Conservation (phyloP, 192 early-diverging fungal genomes). For the Linnemannia hyalina region DNA sequence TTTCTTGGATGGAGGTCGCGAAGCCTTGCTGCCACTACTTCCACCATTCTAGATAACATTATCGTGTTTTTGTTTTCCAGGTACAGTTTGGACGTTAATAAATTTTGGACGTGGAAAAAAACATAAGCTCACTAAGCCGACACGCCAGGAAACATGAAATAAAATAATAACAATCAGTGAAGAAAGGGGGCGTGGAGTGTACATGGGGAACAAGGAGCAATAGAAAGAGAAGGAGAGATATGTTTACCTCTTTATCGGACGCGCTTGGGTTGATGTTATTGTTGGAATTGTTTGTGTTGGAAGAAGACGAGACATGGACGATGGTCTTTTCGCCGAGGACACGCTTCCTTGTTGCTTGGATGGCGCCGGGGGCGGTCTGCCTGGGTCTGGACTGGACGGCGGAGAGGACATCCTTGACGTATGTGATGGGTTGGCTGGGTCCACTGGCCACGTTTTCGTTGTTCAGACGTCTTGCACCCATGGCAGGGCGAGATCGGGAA, state of each 20-base stretch:
- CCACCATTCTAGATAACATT: neutral
- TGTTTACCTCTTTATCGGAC: conserved; percentile 26
- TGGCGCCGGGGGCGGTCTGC: neutral
- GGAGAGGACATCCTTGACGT: conserved; percentile 31
- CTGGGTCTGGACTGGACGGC: conserved; percentile 15
- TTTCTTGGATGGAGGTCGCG: neutral
- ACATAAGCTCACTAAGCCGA: neutral
- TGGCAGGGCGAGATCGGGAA: conserved; percentile 20
- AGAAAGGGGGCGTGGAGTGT: neutral
- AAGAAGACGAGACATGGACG: neutral
- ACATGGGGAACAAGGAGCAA: neutral
- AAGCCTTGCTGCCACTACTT: neutral
- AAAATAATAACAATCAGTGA: neutral
- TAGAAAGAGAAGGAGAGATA: neutral
- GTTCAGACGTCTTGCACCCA: conserved; percentile 13
- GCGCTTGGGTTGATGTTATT: neutral
- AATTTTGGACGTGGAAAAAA: conserved; percentile 7
- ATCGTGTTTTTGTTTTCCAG: neutral
- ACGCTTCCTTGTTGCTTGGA: conserved; percentile 24
- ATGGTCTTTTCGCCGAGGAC: conserved; percentile 33
- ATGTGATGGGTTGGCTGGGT: conserved; percentile 21
- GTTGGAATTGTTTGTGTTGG: neutral
- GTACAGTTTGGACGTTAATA: neutral
- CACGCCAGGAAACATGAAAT: neutral
- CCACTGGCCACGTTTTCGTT: conserved; percentile 19